These are phyloP conservation scores for Adenanthera pavonina DNA, from an alignment of 306 rosid genomes.

Conservation along the genomic window DNA sequence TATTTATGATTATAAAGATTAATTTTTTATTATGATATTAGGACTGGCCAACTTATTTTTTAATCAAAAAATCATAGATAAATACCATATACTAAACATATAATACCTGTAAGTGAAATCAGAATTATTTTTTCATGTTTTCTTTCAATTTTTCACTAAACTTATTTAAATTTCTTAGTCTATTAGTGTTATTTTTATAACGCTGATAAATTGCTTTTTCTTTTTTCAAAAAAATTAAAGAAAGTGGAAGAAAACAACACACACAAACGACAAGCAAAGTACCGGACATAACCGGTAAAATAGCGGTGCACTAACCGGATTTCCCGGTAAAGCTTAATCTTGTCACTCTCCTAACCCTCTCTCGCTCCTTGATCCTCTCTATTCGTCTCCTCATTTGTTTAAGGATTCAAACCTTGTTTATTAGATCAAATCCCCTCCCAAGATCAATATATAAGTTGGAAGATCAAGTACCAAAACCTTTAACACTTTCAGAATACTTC, in stretches of 20 bases:
- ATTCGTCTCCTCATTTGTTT: constrained; percentile 12
- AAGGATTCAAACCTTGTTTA: neutral
- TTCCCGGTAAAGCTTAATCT: constrained; percentile 40
- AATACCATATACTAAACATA: no score
- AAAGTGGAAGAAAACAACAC: neutral
- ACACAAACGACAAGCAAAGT: neutral
- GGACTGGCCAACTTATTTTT: no score
- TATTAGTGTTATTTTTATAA: no score
- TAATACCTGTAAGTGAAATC: no score
- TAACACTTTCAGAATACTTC: neutral
- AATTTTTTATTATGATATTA: no score
- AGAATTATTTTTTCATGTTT: no score
- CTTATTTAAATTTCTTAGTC: no score
- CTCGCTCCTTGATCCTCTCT: constrained; percentile 25
- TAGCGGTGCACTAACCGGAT: constrained; percentile 27
- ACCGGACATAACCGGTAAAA: constrained; percentile 41
- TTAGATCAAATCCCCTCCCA: constrained; percentile 33
- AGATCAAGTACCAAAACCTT: neutral
- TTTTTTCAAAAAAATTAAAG: neutral
- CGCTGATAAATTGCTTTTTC: neutral
- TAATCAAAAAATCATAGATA: no score
- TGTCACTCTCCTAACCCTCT: neutral
- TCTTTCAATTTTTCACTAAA: no score
- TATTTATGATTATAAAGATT: no score
- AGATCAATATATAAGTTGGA: neutral